These are phyloP conservation scores for Talaromyces atroroseus DNA, from an alignment of 2,329 filamentous ascomycete species.

Conservation along the genomic window DNA sequence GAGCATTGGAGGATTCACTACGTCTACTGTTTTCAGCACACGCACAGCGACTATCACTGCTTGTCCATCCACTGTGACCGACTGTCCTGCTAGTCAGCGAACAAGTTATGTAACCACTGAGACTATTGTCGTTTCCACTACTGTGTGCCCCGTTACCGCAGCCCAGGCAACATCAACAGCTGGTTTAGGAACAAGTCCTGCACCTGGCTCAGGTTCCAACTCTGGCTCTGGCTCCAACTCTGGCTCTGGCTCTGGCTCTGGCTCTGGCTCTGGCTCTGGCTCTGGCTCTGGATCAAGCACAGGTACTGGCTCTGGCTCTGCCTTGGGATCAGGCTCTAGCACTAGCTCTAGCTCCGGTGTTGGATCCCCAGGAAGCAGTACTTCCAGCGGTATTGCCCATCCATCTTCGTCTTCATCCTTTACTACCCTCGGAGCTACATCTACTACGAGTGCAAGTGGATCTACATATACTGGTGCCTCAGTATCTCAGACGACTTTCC, in stretches of 20 bases:
- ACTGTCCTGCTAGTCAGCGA: background rate
- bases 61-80: conserved; percentile 1
- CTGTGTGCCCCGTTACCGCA: background rate
- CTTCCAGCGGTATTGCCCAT: no score
- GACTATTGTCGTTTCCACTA: background rate
- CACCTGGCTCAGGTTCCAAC: background rate
- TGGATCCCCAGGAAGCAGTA: background rate
- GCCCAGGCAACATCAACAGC: background rate
- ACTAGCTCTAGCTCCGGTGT: background rate
- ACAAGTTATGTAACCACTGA: background rate
- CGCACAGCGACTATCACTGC: conserved; percentile 4
- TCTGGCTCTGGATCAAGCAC: background rate
- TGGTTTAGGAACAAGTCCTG: background rate
- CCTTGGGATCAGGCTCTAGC: background rate
- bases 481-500: background rate
- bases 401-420: background rate
- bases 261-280: background rate
- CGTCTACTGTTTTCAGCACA: conserved; percentile 1
- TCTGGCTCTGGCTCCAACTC: background rate
- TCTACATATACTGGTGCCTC: background rate
- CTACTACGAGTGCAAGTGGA: background rate
- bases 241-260: background rate
- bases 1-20: background rate
- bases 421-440: background rate
- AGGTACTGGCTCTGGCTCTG: background rate